These are phyloP conservation scores for Linnemannia exigua DNA, from an alignment of 192 early-diverging fungal genomes.

Conservation along the genomic window DNA sequence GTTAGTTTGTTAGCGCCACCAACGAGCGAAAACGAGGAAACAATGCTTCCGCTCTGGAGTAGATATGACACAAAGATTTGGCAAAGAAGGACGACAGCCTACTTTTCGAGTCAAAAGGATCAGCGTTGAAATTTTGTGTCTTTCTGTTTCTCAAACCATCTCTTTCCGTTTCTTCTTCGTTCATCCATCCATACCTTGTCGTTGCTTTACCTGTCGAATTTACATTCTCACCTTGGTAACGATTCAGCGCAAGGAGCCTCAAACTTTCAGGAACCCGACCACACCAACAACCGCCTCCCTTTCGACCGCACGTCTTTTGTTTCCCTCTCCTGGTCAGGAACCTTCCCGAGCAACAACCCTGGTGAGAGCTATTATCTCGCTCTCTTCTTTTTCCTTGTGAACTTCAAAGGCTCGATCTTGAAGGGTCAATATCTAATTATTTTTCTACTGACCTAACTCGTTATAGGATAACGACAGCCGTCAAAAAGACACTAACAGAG, in stretches of 20 bases:
- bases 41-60: background rate
- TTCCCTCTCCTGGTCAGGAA: constrained; percentile 1
- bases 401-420: background rate
- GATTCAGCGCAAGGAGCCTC: constrained; percentile 11
- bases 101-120: background rate
- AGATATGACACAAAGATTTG: background rate
- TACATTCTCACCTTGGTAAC: background rate
- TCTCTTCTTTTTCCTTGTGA: constrained; percentile 2
- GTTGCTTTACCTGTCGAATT: background rate
- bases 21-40: background rate
- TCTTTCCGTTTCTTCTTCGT: background rate
- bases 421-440: constrained; percentile 8
- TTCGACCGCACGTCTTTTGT: constrained; percentile 6
- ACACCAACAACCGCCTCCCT: background rate
- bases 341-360: constrained; percentile 11
- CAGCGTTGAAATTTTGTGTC: background rate
- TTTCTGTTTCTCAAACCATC: constrained; percentile 12
- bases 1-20: background rate
- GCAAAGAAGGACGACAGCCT: background rate
- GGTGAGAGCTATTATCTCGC: constrained; percentile 4
- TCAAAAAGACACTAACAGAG: background rate
- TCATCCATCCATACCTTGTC: constrained; percentile 15
- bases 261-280: constrained; percentile 6
- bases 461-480: background rate
- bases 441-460: constrained; percentile 11